Conservation (phyloP, 495 filamentous ascomycete species). For the Durotheca rogersii region DNA sequence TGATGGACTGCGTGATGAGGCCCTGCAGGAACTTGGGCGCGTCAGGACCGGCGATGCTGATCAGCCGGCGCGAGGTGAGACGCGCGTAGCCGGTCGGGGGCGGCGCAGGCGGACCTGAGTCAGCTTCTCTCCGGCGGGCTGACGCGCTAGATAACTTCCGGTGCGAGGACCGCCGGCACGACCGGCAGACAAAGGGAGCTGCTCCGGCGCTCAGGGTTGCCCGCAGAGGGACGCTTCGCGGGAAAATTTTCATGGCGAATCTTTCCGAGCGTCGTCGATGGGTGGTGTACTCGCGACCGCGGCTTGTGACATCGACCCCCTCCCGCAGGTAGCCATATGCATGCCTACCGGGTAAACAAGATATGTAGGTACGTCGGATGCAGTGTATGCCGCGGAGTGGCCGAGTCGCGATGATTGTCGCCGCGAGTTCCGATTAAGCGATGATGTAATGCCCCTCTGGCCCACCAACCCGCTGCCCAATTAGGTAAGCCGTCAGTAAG, state of each 20-base stretch:
- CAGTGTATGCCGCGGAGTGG: no score
- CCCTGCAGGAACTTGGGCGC: conserved; percentile 84
- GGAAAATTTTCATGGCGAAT: conserved; percentile 3
- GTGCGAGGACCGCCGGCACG: conserved; percentile 25
- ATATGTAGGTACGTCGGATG: no score
- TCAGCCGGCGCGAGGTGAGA: conserved; percentile 71
- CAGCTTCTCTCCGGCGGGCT: conserved; percentile 12
- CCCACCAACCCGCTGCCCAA: no score
- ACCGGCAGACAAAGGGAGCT: conserved; percentile 26
- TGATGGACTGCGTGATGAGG: conserved; percentile 74
- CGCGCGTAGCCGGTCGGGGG: conserved; percentile 50
- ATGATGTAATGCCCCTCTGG: no score
- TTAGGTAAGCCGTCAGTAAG: no score
- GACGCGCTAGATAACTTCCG: conserved; percentile 19
- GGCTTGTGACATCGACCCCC: not conserved
- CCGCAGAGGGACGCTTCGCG: conserved; percentile 1
- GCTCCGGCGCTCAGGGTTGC: conserved; percentile 1
- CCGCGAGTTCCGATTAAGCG: no score
- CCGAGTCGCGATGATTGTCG: no score
- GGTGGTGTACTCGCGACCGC: no score
- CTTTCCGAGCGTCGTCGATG: not conserved
- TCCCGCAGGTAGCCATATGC: not conserved
- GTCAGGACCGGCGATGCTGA: conserved; percentile 76
- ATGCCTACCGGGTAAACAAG: no score
- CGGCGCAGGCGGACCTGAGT: conserved; percentile 35